Base-by-base conservation (phyloP, 2,329 filamentous ascomycete species). In the Trichoderma sp. region DNA sequence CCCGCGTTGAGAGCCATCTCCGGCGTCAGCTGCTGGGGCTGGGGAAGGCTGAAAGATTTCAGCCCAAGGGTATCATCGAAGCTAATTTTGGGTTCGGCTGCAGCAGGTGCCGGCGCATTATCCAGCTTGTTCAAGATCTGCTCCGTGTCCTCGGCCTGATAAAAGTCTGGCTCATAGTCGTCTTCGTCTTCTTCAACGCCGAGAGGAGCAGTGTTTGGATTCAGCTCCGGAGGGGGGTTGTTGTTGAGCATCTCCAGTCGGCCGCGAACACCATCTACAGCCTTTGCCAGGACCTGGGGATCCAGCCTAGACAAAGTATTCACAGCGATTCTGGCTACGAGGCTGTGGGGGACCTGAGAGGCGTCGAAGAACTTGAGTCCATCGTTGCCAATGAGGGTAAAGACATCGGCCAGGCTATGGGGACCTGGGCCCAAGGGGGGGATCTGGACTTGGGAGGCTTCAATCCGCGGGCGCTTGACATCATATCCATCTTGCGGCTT, bases 131-230 rank as follows among this genome's bases (percentile, higher is more conserved):
- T 92, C 59, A 91, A 80, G 37, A 93, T 89, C 75, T 95, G 91
- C 75, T 94, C 91, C 1, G 88, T 88, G 72, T 93, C 89, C 77
- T 96, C 93, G 43, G 89, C 88, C 10, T 91, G 86, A 69, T 90
- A 89, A 73, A 93, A 94, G 75, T 96, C 92, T 0, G 95, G 94
- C 75, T 97, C 95, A 76, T 97, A 97, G 74, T 97, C 93, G 69
- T 83, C 81, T 55, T 97, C 93, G 24, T 97, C 94, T 52, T 97
- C 94, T 7, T 91, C 89, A 4, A 92, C 89, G 30, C 86, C 88
- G 2, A 90, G 78, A 1, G 86, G 86, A 16, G 86, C 83, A 2
- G 87, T 90, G 66, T 88, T 86, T 8, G 87, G 83, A 70, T 88
- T 87, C 32, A 87, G 71, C 7, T 79, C 80, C 1, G 81, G 79